Evolutionary conservation across 768 basidiomycete species (phyloP).

Genomic region (Panellus pusillus): DNA sequence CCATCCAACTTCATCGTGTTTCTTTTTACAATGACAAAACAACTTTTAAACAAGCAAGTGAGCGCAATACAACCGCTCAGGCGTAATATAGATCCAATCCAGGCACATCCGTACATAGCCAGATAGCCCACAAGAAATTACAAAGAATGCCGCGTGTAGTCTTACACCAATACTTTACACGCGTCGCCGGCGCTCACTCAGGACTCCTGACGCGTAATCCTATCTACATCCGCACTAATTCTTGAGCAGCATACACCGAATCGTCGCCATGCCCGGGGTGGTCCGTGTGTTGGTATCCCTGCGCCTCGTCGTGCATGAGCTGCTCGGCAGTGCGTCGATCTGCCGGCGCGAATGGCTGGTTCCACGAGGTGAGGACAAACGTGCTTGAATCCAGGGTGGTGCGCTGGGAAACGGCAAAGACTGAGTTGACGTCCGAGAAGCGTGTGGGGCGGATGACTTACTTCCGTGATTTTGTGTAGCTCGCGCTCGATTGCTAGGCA

Average conservation of each 20-base stretch:
- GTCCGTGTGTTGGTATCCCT: conserved; percentile 37
- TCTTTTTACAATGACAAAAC: no score
- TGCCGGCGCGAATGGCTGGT: conserved; percentile 71
- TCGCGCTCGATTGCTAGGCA: conserved; percentile 67
- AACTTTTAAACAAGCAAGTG: no score
- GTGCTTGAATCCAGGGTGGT: conserved; percentile 50
- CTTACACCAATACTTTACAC: no score
- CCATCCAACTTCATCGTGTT: no score
- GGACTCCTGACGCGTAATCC: conserved; percentile 30
- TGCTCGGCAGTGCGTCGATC: conserved; percentile 59
- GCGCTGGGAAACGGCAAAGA: conserved; percentile 41
- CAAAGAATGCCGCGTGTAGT: no score
- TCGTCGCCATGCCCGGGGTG: conserved; percentile 33
- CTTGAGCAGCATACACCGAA: conserved; percentile 40
- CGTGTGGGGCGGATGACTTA: conserved; percentile 34
- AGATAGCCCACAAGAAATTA: no score
- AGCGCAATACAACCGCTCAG: no score
- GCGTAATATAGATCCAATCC: no score
- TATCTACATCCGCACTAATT: conserved; percentile 44
- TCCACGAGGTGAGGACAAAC: conserved; percentile 56
- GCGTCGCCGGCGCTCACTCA: neutral
- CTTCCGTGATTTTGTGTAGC: conserved; percentile 70
- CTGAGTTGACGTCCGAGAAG: neutral
- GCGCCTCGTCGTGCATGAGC: conserved; percentile 39
- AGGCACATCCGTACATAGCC: no score